Evolutionary conservation across 2,329 filamentous ascomycete genomes (phyloP).

Genomic region (Alternaria solani): DNA sequence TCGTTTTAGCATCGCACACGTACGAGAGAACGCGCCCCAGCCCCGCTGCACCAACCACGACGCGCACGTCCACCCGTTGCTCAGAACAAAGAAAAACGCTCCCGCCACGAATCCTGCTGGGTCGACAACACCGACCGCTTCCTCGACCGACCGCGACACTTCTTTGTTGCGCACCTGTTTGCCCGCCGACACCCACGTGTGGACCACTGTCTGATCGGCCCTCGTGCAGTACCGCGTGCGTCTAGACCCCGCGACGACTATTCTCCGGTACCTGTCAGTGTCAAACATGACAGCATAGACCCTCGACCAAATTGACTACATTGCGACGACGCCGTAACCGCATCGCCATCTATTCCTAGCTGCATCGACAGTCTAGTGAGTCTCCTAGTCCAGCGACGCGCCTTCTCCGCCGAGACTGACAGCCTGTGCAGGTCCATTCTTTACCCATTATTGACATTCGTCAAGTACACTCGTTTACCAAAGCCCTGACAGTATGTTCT

Average conservation of each 20-base stretch:
- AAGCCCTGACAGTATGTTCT: constrained; percentile 48
- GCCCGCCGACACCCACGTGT: constrained; percentile 23
- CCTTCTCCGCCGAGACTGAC: constrained; percentile 22
- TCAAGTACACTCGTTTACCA: constrained; percentile 63
- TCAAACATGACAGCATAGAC: constrained; percentile 50
- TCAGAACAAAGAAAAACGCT: constrained; percentile 34
- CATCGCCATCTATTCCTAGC: constrained; percentile 39
- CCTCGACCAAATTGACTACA: constrained; percentile 29
- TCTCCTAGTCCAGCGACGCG: constrained; percentile 7
- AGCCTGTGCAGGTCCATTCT: constrained; percentile 44
- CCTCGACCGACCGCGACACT: constrained; percentile 12
- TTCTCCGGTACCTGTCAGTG: constrained; percentile 28
- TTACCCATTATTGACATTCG: constrained; percentile 51
- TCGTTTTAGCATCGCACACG: constrained; percentile 30
- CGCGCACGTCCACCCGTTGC: constrained; percentile 30
- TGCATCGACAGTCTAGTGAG: constrained; percentile 50
- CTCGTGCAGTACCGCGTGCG: constrained; percentile 25
- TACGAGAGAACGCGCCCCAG: constrained; percentile 13
- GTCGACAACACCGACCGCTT: constrained; percentile 6
- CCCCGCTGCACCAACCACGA: constrained; percentile 29
- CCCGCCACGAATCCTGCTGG: constrained; percentile 10
- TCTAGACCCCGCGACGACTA: constrained; percentile 32
- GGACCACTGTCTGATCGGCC: constrained; percentile 24
- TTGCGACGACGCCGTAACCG: constrained; percentile 35
- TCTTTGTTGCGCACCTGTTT: constrained; percentile 30